These are phyloP conservation scores for Metschnikowia henanensis DNA, from an alignment of 805 yeast genomes.

Conservation along the genomic window DNA sequence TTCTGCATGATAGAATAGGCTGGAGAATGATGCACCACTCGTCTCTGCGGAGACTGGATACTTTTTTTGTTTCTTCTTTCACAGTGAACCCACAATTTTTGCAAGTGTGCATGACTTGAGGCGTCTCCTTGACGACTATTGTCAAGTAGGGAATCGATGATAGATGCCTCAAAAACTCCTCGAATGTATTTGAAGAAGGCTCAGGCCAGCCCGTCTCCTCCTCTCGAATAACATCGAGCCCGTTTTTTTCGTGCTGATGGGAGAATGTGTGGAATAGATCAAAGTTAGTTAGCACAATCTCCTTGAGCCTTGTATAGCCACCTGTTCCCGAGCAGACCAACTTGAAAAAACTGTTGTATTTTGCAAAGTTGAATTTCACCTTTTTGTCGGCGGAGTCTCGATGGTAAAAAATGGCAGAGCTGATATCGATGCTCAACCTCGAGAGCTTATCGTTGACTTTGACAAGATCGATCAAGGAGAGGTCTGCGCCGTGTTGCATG, in stretches of 20 bases:
- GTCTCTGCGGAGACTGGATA: constrained; percentile 12
- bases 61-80: constrained; percentile 12
- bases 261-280: constrained; percentile 25
- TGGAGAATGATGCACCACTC: constrained; percentile 22
- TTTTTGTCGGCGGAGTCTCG: constrained; percentile 12
- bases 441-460: constrained; percentile 35
- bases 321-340: constrained; percentile 37
- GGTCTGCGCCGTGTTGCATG: constrained; percentile 44
- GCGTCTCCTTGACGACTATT: constrained; percentile 26
- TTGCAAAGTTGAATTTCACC: constrained; percentile 31
- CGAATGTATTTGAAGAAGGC: constrained; percentile 24
- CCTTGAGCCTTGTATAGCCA: constrained; percentile 26
- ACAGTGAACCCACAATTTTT: constrained; percentile 32
- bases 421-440: constrained; percentile 46
- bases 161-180: constrained; percentile 20
- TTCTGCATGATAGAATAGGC: constrained; percentile 16
- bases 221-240: constrained; percentile 12
- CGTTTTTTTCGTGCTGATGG: constrained; percentile 16
- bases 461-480: constrained; percentile 49
- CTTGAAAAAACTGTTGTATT: constrained; percentile 27
- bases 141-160: constrained; percentile 24
- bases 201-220: constrained; percentile 21
- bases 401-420: constrained; percentile 45
- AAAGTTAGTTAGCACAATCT: constrained; percentile 31
- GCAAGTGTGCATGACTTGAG: constrained; percentile 27